Conservation (phyloP, 2,329 filamentous ascomycete genomes). For the Aspergillus sergii region DNA sequence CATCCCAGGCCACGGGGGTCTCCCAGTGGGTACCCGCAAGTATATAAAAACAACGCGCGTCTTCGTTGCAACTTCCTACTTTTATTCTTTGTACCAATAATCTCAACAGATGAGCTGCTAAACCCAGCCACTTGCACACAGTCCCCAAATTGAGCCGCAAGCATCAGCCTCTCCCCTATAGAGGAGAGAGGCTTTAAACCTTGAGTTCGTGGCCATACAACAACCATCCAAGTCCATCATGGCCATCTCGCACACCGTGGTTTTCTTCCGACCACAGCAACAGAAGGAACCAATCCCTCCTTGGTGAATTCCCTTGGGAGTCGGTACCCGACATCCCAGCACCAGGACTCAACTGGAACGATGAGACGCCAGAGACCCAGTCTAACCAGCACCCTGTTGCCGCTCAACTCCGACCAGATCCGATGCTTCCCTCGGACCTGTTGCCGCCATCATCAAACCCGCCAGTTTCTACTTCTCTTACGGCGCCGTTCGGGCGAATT, state of each 20-base stretch:
- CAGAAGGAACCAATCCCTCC: background rate
- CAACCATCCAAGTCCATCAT: background rate
- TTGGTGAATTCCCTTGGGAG: background rate
- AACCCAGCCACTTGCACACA: background rate
- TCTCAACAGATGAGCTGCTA: background rate
- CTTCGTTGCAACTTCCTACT: too few species aligned
- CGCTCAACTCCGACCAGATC: background rate
- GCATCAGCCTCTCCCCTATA: background rate
- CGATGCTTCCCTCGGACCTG: background rate
- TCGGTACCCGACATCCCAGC: background rate
- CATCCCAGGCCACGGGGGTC: background rate
- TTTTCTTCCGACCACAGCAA: background rate
- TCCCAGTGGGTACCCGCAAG: too few species aligned
- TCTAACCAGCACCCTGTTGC: background rate
- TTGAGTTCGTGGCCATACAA: background rate
- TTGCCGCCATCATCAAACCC: background rate
- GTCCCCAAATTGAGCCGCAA: background rate
- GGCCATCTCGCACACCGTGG: background rate
- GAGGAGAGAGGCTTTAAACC: background rate
- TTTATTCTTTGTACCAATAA: too few species aligned
- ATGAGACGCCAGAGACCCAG: background rate
- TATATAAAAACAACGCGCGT: too few species aligned
- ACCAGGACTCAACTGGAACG: background rate
- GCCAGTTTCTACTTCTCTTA: background rate
- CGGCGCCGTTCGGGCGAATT: background rate